A percentile compares a stretch with the other conserved stretches of the same genome.
These are phyloP conservation scores for Pleurostoma richardsiae DNA, from an alignment of 2,329 filamentous ascomycete genomes.

Conservation along the genomic window DNA sequence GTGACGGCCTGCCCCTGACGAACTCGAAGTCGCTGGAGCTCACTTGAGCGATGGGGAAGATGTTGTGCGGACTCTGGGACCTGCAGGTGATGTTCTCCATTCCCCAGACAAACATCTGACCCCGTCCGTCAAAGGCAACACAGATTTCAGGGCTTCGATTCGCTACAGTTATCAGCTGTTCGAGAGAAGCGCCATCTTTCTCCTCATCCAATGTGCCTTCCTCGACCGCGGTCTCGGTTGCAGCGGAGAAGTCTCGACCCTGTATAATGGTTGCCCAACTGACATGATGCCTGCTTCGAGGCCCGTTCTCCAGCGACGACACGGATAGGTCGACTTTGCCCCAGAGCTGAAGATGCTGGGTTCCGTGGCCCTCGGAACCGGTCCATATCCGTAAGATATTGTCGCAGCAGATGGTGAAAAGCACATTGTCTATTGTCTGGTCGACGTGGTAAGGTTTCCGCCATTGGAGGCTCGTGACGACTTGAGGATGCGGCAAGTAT, in stretches of 20 bases:
- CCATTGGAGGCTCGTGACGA: constrained; percentile 85
- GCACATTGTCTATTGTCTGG: constrained; percentile 75
- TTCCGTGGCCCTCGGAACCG: constrained; percentile 64
- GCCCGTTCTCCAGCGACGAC: constrained; percentile 56
- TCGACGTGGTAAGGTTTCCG: constrained; percentile 71
- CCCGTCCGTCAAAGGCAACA: constrained; percentile 75
- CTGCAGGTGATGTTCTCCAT: constrained; percentile 80
- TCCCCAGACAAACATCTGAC: constrained; percentile 88
- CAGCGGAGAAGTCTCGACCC: constrained; percentile 70
- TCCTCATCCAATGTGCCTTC: constrained; percentile 47
- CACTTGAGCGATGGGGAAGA: constrained; percentile 85
- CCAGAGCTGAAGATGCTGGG: constrained; percentile 74
- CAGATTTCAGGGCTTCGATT: constrained; percentile 85
- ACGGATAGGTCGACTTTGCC: constrained; percentile 67
- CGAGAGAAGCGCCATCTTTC: constrained; percentile 66
- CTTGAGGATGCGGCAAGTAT: constrained; percentile 78
- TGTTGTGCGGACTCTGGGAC: constrained; percentile 56
- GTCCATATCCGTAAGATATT: constrained; percentile 80
- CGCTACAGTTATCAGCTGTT: constrained; percentile 80
- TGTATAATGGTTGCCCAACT: constrained; percentile 80
- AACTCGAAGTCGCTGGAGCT: constrained; percentile 51
- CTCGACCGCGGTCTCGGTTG: constrained; percentile 72
- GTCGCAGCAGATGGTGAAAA: constrained; percentile 86
- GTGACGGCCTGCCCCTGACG: constrained; percentile 23
- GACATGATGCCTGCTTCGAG: constrained; percentile 24